Conservation (phyloP, 2,329 filamentous ascomycete species). For the Plenodomus lindquistii region DNA sequence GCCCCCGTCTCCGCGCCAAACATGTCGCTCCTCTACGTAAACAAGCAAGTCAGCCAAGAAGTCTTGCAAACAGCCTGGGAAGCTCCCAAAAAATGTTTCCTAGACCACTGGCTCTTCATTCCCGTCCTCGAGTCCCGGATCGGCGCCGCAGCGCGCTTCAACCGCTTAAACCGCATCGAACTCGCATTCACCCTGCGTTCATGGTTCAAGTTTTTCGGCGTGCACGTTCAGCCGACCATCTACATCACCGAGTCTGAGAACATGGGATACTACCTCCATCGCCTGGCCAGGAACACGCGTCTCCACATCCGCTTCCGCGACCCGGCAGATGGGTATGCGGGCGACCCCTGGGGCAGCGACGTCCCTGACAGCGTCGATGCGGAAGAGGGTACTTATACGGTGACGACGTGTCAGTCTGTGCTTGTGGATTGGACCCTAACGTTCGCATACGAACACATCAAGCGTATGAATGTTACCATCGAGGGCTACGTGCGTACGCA, state of each 20-base stretch:
- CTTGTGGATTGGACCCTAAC: no score
- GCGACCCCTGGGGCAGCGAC: slow-evolving; percentile 1
- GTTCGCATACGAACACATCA: no score
- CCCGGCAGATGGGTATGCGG: background rate
- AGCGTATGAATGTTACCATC: no score
- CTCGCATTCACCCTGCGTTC: slow-evolving; percentile 1
- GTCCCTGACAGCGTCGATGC: no score
- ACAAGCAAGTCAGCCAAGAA: slow-evolving; percentile 1
- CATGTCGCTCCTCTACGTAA: background rate
- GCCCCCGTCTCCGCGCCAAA: no score
- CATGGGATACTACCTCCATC: no score
- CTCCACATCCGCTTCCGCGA: background rate
- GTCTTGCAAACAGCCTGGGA: slow-evolving; percentile 4
- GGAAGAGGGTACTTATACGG: no score
- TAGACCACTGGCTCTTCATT: slow-evolving; percentile 1
- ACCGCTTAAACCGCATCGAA: slow-evolving; percentile 1
- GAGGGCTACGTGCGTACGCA: no score
- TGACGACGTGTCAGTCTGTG: no score
- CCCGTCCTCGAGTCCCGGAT: background rate
- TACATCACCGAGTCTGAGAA: background rate
- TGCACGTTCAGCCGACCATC: background rate
- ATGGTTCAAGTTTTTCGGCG: slow-evolving; percentile 8
- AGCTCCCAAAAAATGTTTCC: slow-evolving; percentile 2
- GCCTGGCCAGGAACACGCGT: no score
- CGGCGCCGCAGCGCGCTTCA: background rate